Evolutionary conservation across 2,329 filamentous ascomycete genomes (phyloP).

Genomic region (Verticillium dahliae): DNA sequence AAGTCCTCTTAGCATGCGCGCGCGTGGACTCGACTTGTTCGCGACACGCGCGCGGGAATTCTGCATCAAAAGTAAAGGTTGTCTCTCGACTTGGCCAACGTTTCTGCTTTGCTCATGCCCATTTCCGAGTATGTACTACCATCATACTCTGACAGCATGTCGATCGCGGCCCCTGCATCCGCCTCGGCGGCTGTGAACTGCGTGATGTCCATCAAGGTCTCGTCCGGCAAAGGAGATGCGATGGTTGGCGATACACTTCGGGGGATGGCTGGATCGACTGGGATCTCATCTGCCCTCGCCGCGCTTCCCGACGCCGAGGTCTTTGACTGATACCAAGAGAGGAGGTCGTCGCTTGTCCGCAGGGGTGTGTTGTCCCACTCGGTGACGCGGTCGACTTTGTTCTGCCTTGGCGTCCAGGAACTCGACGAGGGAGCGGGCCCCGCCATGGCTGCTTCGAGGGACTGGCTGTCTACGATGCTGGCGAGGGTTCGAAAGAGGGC

Average conservation of each 20-base stretch:
- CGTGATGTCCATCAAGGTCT: not conserved
- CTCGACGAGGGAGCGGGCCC: not conserved
- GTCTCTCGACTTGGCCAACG: slow-evolving; percentile 6
- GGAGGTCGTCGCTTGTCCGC: slow-evolving; percentile 9
- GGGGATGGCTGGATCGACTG: not conserved
- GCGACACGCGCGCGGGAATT: too few species aligned
- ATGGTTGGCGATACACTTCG: not conserved
- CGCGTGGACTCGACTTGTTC: too few species aligned
- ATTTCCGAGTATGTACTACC: not conserved
- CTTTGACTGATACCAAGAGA: slow-evolving; percentile 13
- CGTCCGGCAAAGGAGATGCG: not conserved
- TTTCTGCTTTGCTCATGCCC: slow-evolving; percentile 4
- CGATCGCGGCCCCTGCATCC: not conserved
- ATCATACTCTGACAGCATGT: not conserved
- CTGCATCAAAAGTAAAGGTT: slow-evolving; percentile 7
- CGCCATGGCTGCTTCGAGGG: not conserved
- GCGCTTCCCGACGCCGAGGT: not conserved
- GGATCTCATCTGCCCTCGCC: not conserved
- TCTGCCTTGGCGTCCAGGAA: slow-evolving; percentile 9
- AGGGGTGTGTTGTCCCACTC: slow-evolving; percentile 22
- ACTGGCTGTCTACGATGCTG: not conserved
- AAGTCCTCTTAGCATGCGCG: too few species aligned
- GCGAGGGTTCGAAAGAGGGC: slow-evolving; percentile 17
- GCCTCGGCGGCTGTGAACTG: not conserved
- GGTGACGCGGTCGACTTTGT: slow-evolving; percentile 18